Evolutionary conservation across 2,329 filamentous ascomycete genomes (phyloP).

Genomic region (Ophiostoma perfectum): DNA sequence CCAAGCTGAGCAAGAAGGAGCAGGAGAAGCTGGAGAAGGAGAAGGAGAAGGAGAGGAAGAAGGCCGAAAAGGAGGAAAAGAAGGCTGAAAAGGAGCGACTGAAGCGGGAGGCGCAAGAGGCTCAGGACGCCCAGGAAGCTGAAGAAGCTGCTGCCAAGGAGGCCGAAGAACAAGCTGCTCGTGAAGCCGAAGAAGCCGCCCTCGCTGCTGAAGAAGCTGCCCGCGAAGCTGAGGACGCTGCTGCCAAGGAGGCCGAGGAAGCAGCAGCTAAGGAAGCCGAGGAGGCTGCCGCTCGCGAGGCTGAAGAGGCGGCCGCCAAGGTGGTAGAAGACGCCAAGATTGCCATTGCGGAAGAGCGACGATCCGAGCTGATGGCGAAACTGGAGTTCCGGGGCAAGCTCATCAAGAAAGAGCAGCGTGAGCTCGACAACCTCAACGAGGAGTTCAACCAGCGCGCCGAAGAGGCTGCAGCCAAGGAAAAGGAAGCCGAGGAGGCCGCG

Average conservation of each 20-base stretch:
- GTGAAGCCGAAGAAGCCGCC: constrained; percentile 32
- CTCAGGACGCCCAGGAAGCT: constrained; percentile 30
- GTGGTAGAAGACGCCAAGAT: constrained; percentile 36
- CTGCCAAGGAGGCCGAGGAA: constrained; percentile 32
- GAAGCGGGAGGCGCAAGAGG: constrained; percentile 33
- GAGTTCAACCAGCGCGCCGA: constrained; percentile 32
- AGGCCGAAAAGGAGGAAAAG: constrained; percentile 37
- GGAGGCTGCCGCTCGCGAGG: constrained; percentile 33
- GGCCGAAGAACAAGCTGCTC: constrained; percentile 36
- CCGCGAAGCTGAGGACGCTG: constrained; percentile 35
- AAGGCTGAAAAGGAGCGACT: constrained; percentile 33
- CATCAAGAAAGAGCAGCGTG: constrained; percentile 31
- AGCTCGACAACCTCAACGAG: constrained; percentile 35
- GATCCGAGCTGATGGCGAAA: constrained; percentile 32
- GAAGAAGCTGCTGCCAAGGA: constrained; percentile 36
- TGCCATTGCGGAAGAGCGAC: constrained; percentile 37
- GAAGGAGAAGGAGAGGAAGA: constrained; percentile 32
- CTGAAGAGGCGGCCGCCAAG: constrained; percentile 29
- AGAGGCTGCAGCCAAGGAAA: constrained; percentile 22
- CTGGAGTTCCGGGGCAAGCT: constrained; percentile 31
- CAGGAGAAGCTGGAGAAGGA: constrained; percentile 46
- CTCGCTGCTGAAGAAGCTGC: constrained; percentile 30
- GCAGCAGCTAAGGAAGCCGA: constrained; percentile 37
- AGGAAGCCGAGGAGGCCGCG: constrained; percentile 32
- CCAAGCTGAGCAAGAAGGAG: constrained; percentile 47